Base-by-base conservation (phyloP, 306 rosid species). In the Arachis hypogaea region DNA sequence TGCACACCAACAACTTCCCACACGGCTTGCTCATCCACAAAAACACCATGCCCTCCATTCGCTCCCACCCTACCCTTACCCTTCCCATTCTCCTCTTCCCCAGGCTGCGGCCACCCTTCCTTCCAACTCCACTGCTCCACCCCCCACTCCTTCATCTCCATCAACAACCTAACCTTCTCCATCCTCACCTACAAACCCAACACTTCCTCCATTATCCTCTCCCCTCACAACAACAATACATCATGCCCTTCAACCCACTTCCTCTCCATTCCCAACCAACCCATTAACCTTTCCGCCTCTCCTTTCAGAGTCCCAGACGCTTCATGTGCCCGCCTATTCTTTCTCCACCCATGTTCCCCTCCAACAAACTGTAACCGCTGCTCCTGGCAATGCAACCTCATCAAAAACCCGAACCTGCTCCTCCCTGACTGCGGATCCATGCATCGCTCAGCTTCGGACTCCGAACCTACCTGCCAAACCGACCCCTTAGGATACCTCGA, bases 81-180 rank as follows among this genome's bases (percentile, higher is more conserved):
- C 1, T 94, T 77, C 61, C 99, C 99, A 1, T 94, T 94, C 82
- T 94, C 99, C 5, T 77, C 80, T 18, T 59, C 85, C 0, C 92
- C 86, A 0, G 96, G 96, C 0, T 88, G 94, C 11, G 99, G 99
- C 63, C 99, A 94, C 87, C 99, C 99, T 11, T 87, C 87, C 8
- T 92, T 94, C 73, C 98, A 92, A 11, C 45, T 94, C 0, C 80
- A 68, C 4, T 94, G 99, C 64, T 75, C 89, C 5, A 22, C 86
- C 7, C 86, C 88, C 0, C 74, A 80, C 66, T 90, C 99, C 10
- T 1, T 71, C 29, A 73, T 94, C 70, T 54, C 96, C 77, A 87
- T 92, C 8, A 89, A 94, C 80, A 75, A 87, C 50, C 14, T 84
- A 52, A 12, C 98, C 6, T 92, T 89, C 83, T 86, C 93, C n/a